Evolutionary conservation across 2,329 filamentous ascomycete genomes (phyloP).

Genomic region (Lecanicillium sp.): DNA sequence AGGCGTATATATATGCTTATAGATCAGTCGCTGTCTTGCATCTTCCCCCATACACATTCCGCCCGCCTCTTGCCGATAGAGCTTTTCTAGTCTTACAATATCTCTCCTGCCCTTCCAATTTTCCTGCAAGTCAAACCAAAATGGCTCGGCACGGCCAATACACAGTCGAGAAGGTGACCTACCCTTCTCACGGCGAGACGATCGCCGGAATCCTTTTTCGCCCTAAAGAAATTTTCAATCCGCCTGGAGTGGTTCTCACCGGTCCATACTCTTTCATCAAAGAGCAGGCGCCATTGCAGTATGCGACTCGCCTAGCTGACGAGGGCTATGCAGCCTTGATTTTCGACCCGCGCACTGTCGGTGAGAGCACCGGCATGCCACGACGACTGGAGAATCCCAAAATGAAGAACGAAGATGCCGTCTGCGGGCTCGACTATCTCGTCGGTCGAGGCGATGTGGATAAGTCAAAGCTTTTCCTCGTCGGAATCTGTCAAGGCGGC

Average conservation of each 20-base stretch:
- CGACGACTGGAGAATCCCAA: constrained; percentile 20
- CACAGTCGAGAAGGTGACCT: constrained; percentile 17
- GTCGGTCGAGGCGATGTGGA: constrained; percentile 16
- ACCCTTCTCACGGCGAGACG: constrained; percentile 19
- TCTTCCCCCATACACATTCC: no score
- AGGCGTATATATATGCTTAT: no score
- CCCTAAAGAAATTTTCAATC: constrained; percentile 16
- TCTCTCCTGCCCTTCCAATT: no score
- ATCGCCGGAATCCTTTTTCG: constrained; percentile 13
- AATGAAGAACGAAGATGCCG: constrained; percentile 22
- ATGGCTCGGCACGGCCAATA: constrained; percentile 19
- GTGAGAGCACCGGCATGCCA: constrained; percentile 20
- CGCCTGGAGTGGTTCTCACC: constrained; percentile 20
- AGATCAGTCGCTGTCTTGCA: no score
- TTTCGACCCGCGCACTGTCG: constrained; percentile 22
- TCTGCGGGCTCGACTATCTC: constrained; percentile 21
- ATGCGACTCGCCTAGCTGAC: constrained; percentile 21
- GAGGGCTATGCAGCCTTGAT: constrained; percentile 22
- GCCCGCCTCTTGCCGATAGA: no score
- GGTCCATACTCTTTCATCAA: constrained; percentile 20
- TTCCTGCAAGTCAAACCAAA: no score
- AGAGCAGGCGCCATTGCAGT: constrained; percentile 21
- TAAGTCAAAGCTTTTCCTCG: constrained; percentile 17
- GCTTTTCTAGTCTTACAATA: no score
- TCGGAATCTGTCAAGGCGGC: constrained; percentile 21